These are phyloP conservation scores for Colletotrichum orbiculare DNA, from an alignment of 2,329 filamentous ascomycete genomes.

Conservation along the genomic window DNA sequence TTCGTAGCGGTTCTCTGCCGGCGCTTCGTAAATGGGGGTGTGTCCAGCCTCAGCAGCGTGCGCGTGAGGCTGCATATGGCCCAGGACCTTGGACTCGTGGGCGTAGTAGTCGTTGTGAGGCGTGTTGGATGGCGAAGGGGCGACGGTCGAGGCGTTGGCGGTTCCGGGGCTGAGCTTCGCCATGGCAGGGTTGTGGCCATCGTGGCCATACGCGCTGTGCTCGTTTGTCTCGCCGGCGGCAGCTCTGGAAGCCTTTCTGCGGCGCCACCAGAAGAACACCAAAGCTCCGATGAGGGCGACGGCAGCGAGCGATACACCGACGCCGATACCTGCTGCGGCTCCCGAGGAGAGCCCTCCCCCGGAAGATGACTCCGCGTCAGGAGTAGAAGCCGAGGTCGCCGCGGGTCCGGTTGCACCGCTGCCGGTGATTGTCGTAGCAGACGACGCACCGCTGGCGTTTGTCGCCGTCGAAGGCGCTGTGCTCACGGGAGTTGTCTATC, in stretches of 20 bases:
- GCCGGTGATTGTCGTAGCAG: slow-evolving; percentile 4
- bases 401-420: not conserved
- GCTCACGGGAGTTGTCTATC: not conserved
- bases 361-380: slow-evolving; percentile 5
- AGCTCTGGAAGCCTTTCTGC: slow-evolving; percentile 27
- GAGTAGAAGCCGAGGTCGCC: slow-evolving; percentile 2
- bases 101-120: slow-evolving; percentile 26
- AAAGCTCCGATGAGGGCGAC: slow-evolving; percentile 39
- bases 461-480: not conserved
- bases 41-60: slow-evolving; percentile 25
- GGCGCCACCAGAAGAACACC: slow-evolving; percentile 45
- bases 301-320: slow-evolving; percentile 43
- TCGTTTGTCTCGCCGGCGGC: not conserved
- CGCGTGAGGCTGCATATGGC: slow-evolving; percentile 24
- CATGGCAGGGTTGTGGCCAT: not conserved
- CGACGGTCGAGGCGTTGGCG: slow-evolving; percentile 9
- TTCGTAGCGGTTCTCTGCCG: slow-evolving; percentile 26
- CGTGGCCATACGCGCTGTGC: slow-evolving; percentile 1
- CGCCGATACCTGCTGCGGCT: slow-evolving; percentile 45
- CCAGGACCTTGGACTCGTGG: slow-evolving; percentile 21
- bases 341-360: slow-evolving; percentile 42
- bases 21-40: slow-evolving; percentile 31
- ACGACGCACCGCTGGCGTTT: not conserved
- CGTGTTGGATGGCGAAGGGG: not conserved
- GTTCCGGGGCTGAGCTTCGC: slow-evolving; percentile 22